Evolutionary conservation across 495 filamentous ascomycete genomes (phyloP).

Genomic region (Aspergillus heteromorphus): DNA sequence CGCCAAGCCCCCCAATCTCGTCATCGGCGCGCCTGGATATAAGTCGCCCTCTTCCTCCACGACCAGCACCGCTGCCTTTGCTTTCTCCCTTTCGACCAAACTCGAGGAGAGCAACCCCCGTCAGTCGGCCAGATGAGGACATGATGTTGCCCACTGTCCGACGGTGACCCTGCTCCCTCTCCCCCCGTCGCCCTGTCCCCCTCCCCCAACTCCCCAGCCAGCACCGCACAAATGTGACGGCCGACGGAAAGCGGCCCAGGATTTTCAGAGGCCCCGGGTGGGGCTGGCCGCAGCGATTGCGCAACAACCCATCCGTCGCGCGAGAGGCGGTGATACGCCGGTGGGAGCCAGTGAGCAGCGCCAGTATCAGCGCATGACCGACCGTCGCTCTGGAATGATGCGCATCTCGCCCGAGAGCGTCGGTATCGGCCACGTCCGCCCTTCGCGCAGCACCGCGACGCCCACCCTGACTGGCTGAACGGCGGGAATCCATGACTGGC

Average conservation of each 20-base stretch:
- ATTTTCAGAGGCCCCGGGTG: slow-evolving; percentile 6
- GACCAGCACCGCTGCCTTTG: background rate
- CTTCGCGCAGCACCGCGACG: background rate
- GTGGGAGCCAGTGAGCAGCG: background rate
- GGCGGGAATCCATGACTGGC: background rate
- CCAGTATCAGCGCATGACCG: slow-evolving; percentile 5
- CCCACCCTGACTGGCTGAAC: background rate
- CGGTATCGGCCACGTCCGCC: background rate
- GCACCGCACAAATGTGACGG: slow-evolving; percentile 1
- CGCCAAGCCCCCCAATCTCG: slow-evolving; percentile 30
- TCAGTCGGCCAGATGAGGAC: background rate
- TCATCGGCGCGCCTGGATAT: slow-evolving; percentile 23
- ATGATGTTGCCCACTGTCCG: background rate
- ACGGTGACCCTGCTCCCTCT: background rate
- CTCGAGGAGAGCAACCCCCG: background rate
- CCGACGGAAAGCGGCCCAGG: slow-evolving; percentile 20
- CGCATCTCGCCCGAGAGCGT: slow-evolving; percentile 19
- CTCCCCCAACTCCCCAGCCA: background rate
- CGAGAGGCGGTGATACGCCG: background rate
- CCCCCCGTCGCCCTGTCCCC: background rate
- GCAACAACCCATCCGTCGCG: slow-evolving; percentile 8
- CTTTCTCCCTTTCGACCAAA: slow-evolving; percentile 5
- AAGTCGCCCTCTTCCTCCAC: slow-evolving; percentile 22
- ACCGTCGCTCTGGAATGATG: background rate
- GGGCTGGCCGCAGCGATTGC: slow-evolving; percentile 12